Evolutionary conservation across 257 asterid genomes (phyloP), one percentile per base, ranked within the genome.

Genomic region (Anisodus tanguticus): DNA sequence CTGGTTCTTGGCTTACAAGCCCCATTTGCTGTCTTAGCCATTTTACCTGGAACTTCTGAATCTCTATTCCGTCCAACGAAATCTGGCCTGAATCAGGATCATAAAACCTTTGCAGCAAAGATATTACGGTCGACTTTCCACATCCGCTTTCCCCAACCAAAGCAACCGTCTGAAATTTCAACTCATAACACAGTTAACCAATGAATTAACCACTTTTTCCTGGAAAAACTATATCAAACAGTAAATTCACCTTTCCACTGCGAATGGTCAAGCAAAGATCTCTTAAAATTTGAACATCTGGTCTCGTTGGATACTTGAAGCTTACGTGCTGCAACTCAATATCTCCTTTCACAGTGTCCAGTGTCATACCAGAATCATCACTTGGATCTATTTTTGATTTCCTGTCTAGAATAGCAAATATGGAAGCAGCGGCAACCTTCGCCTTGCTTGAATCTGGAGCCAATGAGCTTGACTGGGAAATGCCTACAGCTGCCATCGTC

Each of bases 361-460:
- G 89, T 71, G 91, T 94, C 90, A 82, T 83, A 5, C 98, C 98
- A 5, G 97, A 89, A 71, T 92, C 97, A 39, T 95, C 95, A 63
- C 94, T 91, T 15, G 98, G 92, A 85, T 95, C 97, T 83, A 95
- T 92, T 86, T 90, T 88, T 1, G 99, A 91, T 79, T 90, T 82
- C 55, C 97, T 88, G 84, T 93, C 97, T 3, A 94, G 92, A 80
- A 95, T 90, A 43, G 95, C 88, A 70, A 93, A 95, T 72, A 95
- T 82, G 5, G 97, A 94, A 86, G 97, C 93, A 64, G 97, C 92
- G 1, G 98, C 97, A 8, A 84, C 22, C 90, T 92, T 95, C n/a
- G 98, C 99, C 81, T 94, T 95, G 89, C 84, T 92, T 22, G 97
- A 93, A 88, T 95, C 98, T n/a, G 98, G 97, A 69, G 95, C 98